A percentile compares a stretch with the other conserved stretches of the same genome.
Evolutionary conservation across 2,329 filamentous ascomycete species (phyloP).

Genomic region (Microcyclospora pomicola): DNA sequence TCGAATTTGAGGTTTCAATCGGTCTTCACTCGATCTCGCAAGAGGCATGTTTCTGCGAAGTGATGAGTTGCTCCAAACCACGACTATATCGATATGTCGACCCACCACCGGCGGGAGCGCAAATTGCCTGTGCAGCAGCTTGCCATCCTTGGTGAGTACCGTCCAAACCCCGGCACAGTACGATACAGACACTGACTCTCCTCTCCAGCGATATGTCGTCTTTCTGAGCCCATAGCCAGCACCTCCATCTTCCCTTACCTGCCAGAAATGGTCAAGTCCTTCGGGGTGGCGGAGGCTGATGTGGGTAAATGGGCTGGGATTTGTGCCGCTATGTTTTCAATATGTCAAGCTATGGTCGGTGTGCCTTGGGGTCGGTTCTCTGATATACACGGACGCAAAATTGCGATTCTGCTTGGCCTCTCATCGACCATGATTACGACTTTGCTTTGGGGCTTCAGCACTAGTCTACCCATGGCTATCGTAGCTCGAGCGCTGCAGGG

Average conservation of each 20-base stretch:
- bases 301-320: constrained; percentile 76
- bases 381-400: constrained; percentile 70
- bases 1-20: no score
- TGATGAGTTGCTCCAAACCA: no score
- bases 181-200: constrained; percentile 6
- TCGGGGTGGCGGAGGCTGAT: constrained; percentile 55
- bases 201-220: constrained; percentile 66
- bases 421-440: constrained; percentile 69
- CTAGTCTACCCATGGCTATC: constrained; percentile 66
- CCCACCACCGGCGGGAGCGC: constrained; percentile 13
- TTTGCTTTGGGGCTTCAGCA: constrained; percentile 72
- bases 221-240: constrained; percentile 81
- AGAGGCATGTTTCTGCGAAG: no score
- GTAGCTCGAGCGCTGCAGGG: constrained; percentile 64
- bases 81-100: no score
- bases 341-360: constrained; percentile 71
- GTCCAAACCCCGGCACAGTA: constrained; percentile 15
- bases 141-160: constrained; percentile 51
- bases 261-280: constrained; percentile 75
- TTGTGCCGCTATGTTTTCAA: constrained; percentile 69
- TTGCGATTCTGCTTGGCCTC: constrained; percentile 60
- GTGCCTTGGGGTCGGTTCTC: constrained; percentile 78
- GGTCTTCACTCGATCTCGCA: no score
- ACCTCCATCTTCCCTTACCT: constrained; percentile 91
- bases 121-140: constrained; percentile 67